Conservation (phyloP, 2,329 filamentous ascomycete species). For the Paracorniculantispora psalliotae region DNA sequence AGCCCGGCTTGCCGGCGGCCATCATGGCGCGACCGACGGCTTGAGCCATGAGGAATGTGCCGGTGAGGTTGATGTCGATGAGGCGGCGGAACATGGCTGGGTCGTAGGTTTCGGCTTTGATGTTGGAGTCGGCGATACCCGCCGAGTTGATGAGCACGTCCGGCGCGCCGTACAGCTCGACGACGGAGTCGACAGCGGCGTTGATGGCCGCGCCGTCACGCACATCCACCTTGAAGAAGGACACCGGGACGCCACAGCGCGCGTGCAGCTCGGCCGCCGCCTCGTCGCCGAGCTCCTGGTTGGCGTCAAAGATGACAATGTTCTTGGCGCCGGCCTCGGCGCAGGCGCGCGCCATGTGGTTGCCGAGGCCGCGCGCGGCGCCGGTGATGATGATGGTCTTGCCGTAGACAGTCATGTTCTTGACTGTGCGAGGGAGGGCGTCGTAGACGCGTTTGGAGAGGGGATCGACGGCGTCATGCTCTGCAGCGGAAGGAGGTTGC, state of each 20-base stretch:
- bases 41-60: slow-evolving; percentile 73
- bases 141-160: slow-evolving; percentile 77
- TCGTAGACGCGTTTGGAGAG: slow-evolving; percentile 50
- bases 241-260: slow-evolving; percentile 67
- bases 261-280: slow-evolving; percentile 64
- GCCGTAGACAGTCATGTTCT: slow-evolving; percentile 63
- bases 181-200: slow-evolving; percentile 61
- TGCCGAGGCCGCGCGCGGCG: slow-evolving; percentile 71
- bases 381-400: slow-evolving; percentile 71
- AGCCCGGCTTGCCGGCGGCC: slow-evolving; percentile 62
- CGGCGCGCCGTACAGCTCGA: slow-evolving; percentile 61
- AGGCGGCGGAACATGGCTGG: slow-evolving; percentile 71
- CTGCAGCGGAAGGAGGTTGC: slow-evolving; percentile 26
- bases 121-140: slow-evolving; percentile 78
- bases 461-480: slow-evolving; percentile 46
- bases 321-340: slow-evolving; percentile 71
- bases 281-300: slow-evolving; percentile 68
- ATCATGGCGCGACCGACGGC: slow-evolving; percentile 71
- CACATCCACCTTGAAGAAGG: slow-evolving; percentile 76
- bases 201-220: slow-evolving; percentile 66
- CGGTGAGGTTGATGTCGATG: slow-evolving; percentile 78
- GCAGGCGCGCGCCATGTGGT: slow-evolving; percentile 73
- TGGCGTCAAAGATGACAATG: slow-evolving; percentile 71
- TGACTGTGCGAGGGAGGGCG: slow-evolving; percentile 58
- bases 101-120: slow-evolving; percentile 74